These are phyloP conservation scores for Daldinia sp. DNA, from an alignment of 2,329 filamentous ascomycete genomes.

Conservation along the genomic window DNA sequence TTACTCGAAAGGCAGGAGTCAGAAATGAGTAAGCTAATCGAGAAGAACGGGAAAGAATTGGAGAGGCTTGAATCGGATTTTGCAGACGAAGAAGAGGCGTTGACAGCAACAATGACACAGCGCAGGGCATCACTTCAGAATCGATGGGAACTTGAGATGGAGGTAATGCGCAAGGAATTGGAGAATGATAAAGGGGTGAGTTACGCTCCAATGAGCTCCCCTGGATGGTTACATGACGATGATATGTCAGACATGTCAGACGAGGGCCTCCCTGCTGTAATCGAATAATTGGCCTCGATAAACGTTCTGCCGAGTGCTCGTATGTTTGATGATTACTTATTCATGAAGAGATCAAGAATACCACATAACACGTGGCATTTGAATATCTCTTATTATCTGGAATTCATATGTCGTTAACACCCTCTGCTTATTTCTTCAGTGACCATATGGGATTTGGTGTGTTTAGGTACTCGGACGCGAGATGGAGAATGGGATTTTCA, in stretches of 20 bases:
- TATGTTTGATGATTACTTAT: background rate
- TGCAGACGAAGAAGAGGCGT: conserved; percentile 58
- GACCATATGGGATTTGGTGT: conserved; percentile 2
- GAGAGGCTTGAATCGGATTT: conserved; percentile 58
- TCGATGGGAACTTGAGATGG: conserved; percentile 62
- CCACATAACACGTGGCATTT: background rate
- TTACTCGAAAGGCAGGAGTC: conserved; percentile 62
- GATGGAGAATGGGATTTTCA: conserved; percentile 5
- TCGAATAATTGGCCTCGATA: conserved; percentile 27
- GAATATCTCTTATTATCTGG: background rate
- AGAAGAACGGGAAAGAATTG: conserved; percentile 57
- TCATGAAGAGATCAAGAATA: too few species aligned
- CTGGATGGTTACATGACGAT: conserved; percentile 53
- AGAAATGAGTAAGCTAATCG: conserved; percentile 58
- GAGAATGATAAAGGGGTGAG: conserved; percentile 54
- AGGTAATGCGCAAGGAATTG: conserved; percentile 62
- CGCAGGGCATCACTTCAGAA: conserved; percentile 56
- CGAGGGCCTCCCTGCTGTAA: conserved; percentile 35
- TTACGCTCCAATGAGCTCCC: conserved; percentile 52
- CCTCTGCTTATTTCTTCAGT: conserved; percentile 2
- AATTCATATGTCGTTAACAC: background rate
- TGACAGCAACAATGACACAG: conserved; percentile 55
- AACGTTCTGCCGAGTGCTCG: background rate
- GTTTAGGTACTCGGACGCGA: background rate
- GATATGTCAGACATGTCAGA: conserved; percentile 37